Percentiles rank a stretch among this genome's conserved stretches.
Conservation (phyloP, 805 yeast genomes). For the Yarrowia deformans region DNA sequence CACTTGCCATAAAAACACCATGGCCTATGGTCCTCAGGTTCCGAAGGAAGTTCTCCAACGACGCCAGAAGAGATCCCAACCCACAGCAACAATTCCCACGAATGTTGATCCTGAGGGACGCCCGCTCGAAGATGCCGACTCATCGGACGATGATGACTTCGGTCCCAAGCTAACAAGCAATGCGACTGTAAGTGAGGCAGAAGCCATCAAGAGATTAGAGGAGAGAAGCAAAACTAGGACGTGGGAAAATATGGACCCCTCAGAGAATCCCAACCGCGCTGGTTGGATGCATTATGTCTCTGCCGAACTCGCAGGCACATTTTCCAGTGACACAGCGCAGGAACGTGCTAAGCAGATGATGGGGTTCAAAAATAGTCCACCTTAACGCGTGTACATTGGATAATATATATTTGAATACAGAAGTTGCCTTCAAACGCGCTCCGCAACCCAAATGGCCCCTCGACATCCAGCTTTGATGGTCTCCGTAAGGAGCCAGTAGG, state of each 20-base stretch:
- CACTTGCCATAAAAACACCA: too few relatives aligned
- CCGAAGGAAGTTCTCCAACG: not conserved
- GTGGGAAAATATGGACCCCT: conserved; percentile 20
- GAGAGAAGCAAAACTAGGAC: not conserved
- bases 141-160: conserved; percentile 22
- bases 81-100: not conserved
- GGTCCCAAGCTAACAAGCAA: not conserved
- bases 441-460: conserved; percentile 92
- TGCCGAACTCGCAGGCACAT: conserved; percentile 9
- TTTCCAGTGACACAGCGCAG: conserved; percentile 9
- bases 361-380: conserved; percentile 1
- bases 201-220: conserved; percentile 18
- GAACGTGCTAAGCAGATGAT: conserved; percentile 24
- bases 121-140: not conserved
- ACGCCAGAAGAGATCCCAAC: not conserved
- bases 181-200: not conserved
- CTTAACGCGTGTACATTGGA: conserved; percentile 1
- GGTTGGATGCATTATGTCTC: conserved; percentile 27
- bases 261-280: conserved; percentile 19
- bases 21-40: conserved; percentile 5
- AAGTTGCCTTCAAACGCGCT: conserved; percentile 61
- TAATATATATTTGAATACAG: conserved; percentile 18
- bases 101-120: not conserved
- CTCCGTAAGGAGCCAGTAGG: conserved; percentile 88
- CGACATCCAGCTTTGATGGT: conserved; percentile 81